Conservation (phyloP, 2,329 filamentous ascomycete genomes). For the Orbilia javanica region DNA sequence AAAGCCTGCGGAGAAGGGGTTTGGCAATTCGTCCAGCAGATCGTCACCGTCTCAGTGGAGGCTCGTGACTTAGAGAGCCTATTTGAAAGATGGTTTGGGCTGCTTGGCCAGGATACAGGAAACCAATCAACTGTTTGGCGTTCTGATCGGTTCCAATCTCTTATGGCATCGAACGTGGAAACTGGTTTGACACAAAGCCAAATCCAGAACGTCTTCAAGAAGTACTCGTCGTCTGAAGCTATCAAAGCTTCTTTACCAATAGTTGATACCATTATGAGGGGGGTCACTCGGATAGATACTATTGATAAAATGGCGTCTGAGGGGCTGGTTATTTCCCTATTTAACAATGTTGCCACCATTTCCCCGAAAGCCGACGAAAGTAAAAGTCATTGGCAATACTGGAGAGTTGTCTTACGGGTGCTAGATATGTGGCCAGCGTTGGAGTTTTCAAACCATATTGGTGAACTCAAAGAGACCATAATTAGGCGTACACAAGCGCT, state of each 20-base stretch:
- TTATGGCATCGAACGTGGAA: constrained; percentile 42
- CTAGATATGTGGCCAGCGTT: constrained; percentile 42
- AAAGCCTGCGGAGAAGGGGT: constrained; percentile 12
- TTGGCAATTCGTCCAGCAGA: constrained; percentile 39
- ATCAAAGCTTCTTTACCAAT: constrained; percentile 20
- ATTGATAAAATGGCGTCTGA: constrained; percentile 35
- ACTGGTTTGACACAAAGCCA: constrained; percentile 41
- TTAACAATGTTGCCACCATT: not conserved
- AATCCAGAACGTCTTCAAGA: constrained; percentile 17
- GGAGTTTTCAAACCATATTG: not conserved
- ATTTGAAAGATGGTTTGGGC: constrained; percentile 29
- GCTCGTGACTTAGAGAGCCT: constrained; percentile 43
- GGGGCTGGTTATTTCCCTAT: constrained; percentile 11
- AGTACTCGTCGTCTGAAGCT: constrained; percentile 7
- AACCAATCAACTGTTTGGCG: constrained; percentile 21
- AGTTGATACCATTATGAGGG: constrained; percentile 43
- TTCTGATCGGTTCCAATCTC: constrained; percentile 41
- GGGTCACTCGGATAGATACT: constrained; percentile 43
- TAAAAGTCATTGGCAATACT: constrained; percentile 27
- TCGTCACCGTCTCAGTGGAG: constrained; percentile 37
- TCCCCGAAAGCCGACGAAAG: not conserved
- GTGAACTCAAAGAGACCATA: not conserved
- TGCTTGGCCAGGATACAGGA: not conserved
- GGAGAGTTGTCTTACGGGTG: constrained; percentile 26
- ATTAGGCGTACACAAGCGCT: constrained; percentile 20